Evolutionary conservation across 2,329 filamentous ascomycete genomes (phyloP).

Genomic region (Exophiala sp.): DNA sequence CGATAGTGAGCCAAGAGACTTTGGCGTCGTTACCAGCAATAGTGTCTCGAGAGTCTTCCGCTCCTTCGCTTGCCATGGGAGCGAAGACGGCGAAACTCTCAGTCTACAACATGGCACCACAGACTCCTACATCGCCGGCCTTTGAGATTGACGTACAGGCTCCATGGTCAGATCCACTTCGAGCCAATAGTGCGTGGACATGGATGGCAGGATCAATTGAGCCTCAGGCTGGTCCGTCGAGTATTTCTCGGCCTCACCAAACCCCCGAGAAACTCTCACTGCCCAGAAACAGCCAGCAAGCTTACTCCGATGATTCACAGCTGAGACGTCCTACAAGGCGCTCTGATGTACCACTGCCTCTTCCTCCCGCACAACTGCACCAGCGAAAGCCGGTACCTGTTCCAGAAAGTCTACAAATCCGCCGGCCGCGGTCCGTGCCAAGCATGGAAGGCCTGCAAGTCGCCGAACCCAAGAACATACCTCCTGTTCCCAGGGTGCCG

Average conservation of each 20-base stretch:
- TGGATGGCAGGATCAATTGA: background rate
- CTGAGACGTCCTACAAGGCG: too few relatives aligned
- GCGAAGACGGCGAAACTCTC: slow-evolving; percentile 7
- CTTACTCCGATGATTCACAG: too few relatives aligned
- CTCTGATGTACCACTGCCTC: too few relatives aligned
- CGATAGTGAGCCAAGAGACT: background rate
- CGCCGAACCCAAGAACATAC: background rate
- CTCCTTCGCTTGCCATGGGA: slow-evolving; percentile 11
- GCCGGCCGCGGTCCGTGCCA: background rate
- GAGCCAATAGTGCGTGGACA: background rate
- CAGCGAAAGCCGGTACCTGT: background rate
- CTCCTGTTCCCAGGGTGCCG: background rate
- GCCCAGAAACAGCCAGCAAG: too few relatives aligned
- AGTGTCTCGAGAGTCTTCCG: slow-evolving; percentile 3
- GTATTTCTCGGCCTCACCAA: background rate
- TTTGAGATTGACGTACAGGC: too few relatives aligned
- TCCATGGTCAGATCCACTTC: background rate
- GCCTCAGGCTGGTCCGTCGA: background rate
- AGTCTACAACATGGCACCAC: slow-evolving; percentile 2
- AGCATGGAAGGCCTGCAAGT: background rate
- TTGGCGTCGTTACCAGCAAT: slow-evolving; percentile 3
- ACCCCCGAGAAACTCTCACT: too few relatives aligned
- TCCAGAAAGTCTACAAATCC: background rate
- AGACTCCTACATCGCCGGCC: background rate
- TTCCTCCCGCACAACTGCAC: background rate